Evolutionary conservation across 148 eudicot genomes (phyloP).

Genomic region (Rhododendron griersonianum): DNA sequence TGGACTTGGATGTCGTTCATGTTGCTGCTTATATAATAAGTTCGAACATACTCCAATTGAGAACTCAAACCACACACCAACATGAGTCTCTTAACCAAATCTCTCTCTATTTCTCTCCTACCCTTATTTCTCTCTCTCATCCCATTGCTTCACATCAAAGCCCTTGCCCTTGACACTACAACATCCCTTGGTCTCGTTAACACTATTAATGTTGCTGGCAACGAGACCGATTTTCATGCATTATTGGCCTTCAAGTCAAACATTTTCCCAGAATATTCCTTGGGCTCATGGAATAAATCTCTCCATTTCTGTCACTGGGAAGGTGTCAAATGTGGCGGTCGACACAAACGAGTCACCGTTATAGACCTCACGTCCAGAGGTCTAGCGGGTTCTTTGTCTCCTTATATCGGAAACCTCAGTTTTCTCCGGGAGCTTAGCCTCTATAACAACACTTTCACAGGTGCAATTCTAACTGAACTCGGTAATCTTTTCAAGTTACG

Average conservation of each 20-base stretch:
- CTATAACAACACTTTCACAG: neutral
- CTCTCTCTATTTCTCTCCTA: neutral
- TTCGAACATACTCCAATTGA: neutral
- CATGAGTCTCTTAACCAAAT: neutral
- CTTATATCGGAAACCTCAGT: neutral
- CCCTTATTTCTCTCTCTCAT: neutral
- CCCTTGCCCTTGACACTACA: neutral
- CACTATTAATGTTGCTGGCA: neutral
- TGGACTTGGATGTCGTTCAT: too few relatives aligned
- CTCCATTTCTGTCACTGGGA: neutral
- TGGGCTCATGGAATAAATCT: neutral
- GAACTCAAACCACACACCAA: neutral
- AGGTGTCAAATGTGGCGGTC: neutral
- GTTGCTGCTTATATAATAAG: too few relatives aligned
- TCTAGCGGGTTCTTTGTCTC: neutral
- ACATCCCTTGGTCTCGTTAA: neutral
- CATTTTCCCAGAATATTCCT: neutral
- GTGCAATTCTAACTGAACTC: neutral
- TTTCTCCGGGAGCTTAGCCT: neutral
- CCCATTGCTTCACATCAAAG: neutral
- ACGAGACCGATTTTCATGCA: neutral
- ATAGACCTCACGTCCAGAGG: neutral
- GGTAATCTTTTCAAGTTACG: neutral
- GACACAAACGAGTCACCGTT: neutral
- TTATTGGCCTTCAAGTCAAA: neutral